Base-by-base conservation (phyloP, 2,329 filamentous ascomycete species). In the Neofusicoccum sp. region DNA sequence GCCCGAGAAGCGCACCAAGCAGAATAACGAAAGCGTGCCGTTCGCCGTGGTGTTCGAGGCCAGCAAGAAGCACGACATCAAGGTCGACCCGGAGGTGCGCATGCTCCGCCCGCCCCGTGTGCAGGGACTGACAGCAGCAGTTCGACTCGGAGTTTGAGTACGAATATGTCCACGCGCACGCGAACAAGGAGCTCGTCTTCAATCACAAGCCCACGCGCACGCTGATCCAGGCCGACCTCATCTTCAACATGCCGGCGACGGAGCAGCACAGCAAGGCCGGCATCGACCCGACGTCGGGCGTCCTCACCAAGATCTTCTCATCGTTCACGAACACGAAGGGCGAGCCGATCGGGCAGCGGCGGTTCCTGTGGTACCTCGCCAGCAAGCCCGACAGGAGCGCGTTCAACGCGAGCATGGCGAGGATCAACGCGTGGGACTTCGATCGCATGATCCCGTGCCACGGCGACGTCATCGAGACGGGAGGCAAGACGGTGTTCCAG, bases 101-200 rank as follows among this genome's bases (percentile, higher is more conserved):
- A 41, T 6, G 54, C 34, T 7, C 20, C 30, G 4, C 11, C n/a
- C 16, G n/a, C 26, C n/a, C 20, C 20, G 20, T 20, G 20, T 20
- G 20, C 20, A 20, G 33, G 16, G 14, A 43, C 48, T 54, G 16
- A 61, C 48, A 1, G 33, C 26, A 12, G 26, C 34, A 61, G 61
- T 97, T 99, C 72, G 91, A 96, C 69, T 76, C 79, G 12, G 92
- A 98, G 66, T 97, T 98, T 70, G 87, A 91, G 36, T 86, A 73
- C 66, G 93, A 96, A 75, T 96, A 89, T 73, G 87, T 97, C 61
- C 84, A 89, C 67, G 85, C 85, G 3, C 86, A 98, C 75, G 78
- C 81, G 31, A 97, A 96, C 78, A 89, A 90, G 71, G 95, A 99
- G 76, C 79, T 98, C 31, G 91, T 95, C 28, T 91, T 98, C 76